Base-by-base conservation (phyloP, 2,329 filamentous ascomycete genomes). In the Talaromyces sp. region DNA sequence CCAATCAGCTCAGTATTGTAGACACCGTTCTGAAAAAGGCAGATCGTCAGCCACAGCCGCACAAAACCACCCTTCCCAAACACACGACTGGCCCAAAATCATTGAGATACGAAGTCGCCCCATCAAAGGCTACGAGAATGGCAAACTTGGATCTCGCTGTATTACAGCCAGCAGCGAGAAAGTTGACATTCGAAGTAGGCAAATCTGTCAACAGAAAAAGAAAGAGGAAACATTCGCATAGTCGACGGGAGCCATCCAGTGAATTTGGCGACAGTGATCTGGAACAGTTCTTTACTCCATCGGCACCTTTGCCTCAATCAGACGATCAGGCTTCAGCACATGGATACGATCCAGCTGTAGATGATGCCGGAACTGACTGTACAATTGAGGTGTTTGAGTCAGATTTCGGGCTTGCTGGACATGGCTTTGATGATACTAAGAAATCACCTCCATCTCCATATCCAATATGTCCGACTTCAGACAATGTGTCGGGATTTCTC, bases 261-360 rank as follows among this genome's bases (percentile, higher is more conserved):
- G 74, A 74, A 12, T 75, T 72, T 56, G 70, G 65, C 3, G 68
- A 69, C 53, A 69, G 69, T 35, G 65, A 61, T 43, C 65, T 75
- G 43, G 70, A 71, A 10, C 72, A 77, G 31, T 48, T 57, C 64
- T 80, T 27, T 75, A 75, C 27, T 74, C 75, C 7, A 17, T 17
- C 17, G 1, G 48, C 26, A 2, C 5, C 17, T 29, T 52, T 52
- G 26, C 48, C 27, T 12, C 14, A 29, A 17, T 29, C 48, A 52
- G 24, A 52, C 11, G 7, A 29, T 8, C 48, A 21, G 26, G 6
- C 14, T 27, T 27, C 48, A 52, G 14, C 27, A 9, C 14, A n/a
- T 7, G 10, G 26, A 17, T 52, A 29, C 27, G 48, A 29, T 27
- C 12, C 21, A 17, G 48, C 10, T 8, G 17, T 21, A 26, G 8